phyloP scores from a whole-genome alignment of 805 yeast genomes.

The Candida golubevii region DNA sequence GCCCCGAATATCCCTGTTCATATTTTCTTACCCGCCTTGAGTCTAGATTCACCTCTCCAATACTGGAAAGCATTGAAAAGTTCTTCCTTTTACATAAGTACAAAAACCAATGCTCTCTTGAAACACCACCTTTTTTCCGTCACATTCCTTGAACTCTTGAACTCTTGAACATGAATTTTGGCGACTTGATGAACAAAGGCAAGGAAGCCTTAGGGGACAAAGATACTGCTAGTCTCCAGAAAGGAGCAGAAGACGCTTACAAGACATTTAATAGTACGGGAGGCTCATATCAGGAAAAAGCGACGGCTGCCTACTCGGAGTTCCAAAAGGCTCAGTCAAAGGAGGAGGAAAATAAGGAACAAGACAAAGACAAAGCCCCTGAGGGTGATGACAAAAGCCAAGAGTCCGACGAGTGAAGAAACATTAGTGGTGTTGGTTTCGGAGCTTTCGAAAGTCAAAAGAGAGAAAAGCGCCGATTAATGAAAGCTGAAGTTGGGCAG shows the following conservation, averaged over 20 bases:
- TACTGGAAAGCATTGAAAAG: too few relatives aligned
- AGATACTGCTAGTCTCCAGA: slow-evolving; percentile 21
- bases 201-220: slow-evolving; percentile 24
- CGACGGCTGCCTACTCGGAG: slow-evolving; percentile 31
- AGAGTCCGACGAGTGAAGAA: too few relatives aligned
- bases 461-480: too few relatives aligned
- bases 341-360: not conserved
- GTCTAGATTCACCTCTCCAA: too few relatives aligned
- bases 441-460: too few relatives aligned
- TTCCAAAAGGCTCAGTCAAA: slow-evolving; percentile 16
- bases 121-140: not conserved
- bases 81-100: too few relatives aligned
- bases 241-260: slow-evolving; percentile 37
- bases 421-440: too few relatives aligned
- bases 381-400: too few relatives aligned
- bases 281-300: slow-evolving; percentile 28
- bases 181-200: slow-evolving; percentile 31
- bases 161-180: slow-evolving; percentile 21
- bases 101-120: not conserved
- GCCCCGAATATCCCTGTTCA: too few relatives aligned
- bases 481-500: too few relatives aligned
- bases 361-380: not conserved
- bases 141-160: too few relatives aligned
- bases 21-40: too few relatives aligned
- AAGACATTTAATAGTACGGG: slow-evolving; percentile 27